These are phyloP conservation scores for Fusarium xyrophilum DNA, from an alignment of 2,329 filamentous ascomycete genomes.

Conservation along the genomic window DNA sequence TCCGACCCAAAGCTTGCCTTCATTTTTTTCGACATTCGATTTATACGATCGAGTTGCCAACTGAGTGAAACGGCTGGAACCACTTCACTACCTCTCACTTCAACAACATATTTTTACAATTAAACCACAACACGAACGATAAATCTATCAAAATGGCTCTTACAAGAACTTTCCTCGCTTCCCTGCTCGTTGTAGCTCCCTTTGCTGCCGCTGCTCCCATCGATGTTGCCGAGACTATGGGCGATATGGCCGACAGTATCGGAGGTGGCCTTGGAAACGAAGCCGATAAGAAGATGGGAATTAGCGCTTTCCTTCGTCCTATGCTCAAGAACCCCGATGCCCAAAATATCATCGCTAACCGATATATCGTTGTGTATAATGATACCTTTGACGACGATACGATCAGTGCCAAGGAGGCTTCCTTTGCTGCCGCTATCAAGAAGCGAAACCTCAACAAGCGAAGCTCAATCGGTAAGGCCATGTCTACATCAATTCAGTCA, in stretches of 20 bases:
- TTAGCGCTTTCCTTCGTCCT: slow-evolving; percentile 45
- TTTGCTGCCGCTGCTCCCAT: slow-evolving; percentile 41
- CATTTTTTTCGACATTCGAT: slow-evolving; percentile 22
- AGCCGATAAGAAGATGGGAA: slow-evolving; percentile 28
- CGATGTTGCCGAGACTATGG: slow-evolving; percentile 20
- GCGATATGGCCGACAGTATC: slow-evolving; percentile 28
- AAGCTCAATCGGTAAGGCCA: slow-evolving; percentile 52
- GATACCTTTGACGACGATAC: slow-evolving; percentile 56
- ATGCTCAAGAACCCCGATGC: slow-evolving; percentile 59
- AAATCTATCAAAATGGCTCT: slow-evolving; percentile 39
- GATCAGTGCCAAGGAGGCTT: slow-evolving; percentile 58
- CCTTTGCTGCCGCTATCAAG: slow-evolving; percentile 57
- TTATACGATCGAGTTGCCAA: slow-evolving; percentile 33
- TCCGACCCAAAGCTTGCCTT: slow-evolving; percentile 14
- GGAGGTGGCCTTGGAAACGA: slow-evolving; percentile 19
- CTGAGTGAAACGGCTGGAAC: slow-evolving; percentile 42
- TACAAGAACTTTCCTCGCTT: slow-evolving; percentile 38
- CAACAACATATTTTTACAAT: slow-evolving; percentile 20
- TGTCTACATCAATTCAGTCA: slow-evolving; percentile 56
- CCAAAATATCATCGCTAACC: slow-evolving; percentile 58
- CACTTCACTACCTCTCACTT: slow-evolving; percentile 39
- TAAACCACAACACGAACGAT: slow-evolving; percentile 20
- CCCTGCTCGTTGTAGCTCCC: slow-evolving; percentile 38
- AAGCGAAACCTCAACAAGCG: slow-evolving; percentile 65
- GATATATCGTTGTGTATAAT: slow-evolving; percentile 72